These are phyloP conservation scores for Penicillium cataractarum DNA, from an alignment of 495 filamentous ascomycete genomes.

Conservation along the genomic window DNA sequence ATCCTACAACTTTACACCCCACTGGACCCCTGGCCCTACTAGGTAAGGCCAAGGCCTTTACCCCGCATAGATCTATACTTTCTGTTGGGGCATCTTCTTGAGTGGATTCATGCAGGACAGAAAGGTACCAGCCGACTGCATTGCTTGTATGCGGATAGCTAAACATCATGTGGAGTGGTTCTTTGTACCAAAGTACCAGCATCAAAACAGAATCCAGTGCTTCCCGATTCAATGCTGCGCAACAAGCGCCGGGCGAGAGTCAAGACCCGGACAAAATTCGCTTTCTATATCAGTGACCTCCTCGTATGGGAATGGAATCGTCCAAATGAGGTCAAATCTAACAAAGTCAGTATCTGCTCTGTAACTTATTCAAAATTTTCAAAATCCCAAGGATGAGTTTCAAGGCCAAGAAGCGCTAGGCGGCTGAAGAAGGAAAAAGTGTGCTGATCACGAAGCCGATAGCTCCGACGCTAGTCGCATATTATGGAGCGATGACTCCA, in stretches of 20 bases:
- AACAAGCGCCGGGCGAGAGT: constrained; percentile 24
- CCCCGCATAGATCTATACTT: neutral
- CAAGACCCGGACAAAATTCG: constrained; percentile 50
- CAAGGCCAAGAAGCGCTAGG: neutral
- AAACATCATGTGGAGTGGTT: neutral
- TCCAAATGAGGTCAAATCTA: constrained; percentile 55
- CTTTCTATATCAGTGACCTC: constrained; percentile 39
- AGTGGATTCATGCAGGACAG: neutral
- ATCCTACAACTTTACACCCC: neutral
- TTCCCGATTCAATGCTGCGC: constrained; percentile 19
- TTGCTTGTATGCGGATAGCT: neutral
- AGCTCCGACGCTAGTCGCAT: neutral
- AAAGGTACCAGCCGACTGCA: neutral
- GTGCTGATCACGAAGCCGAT: constrained; percentile 2
- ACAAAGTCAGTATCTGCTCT: constrained; percentile 11
- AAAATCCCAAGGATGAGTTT: neutral
- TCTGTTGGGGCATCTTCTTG: neutral
- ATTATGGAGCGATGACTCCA: neutral
- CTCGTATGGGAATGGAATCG: constrained; percentile 43
- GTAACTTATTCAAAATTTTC: neutral
- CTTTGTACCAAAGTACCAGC: neutral
- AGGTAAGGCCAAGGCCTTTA: neutral
- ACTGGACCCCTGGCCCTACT: neutral
- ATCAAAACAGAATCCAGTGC: neutral
- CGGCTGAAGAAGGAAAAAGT: too few relatives aligned